phyloP scores from a whole-genome alignment of 2,329 filamentous ascomycete species.

The Berkeleyomyces basicola region DNA sequence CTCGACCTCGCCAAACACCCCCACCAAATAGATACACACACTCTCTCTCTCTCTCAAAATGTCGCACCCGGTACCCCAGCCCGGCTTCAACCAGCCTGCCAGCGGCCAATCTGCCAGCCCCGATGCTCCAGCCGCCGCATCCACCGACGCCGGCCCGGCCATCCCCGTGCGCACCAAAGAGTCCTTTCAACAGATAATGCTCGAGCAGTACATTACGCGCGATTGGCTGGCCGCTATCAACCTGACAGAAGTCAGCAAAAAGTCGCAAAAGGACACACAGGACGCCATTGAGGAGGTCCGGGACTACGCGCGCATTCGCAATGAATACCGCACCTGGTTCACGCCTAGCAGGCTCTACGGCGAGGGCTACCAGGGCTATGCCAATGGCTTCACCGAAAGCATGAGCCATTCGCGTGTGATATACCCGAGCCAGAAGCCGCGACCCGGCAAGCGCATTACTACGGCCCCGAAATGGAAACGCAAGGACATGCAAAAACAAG shows the following conservation, averaged over 20 bases:
- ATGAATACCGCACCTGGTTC: conserved; percentile 38
- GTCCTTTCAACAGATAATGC: conserved; percentile 34
- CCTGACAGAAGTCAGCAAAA: conserved; percentile 33
- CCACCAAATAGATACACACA: neutral
- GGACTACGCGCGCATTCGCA: conserved; percentile 48
- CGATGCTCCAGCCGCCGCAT: conserved; percentile 19
- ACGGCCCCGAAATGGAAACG: conserved; percentile 56
- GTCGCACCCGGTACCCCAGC: conserved; percentile 2
- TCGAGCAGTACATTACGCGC: conserved; percentile 37
- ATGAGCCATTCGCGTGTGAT: conserved; percentile 52
- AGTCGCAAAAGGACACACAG: conserved; percentile 39
- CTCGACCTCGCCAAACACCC: conserved; percentile 14
- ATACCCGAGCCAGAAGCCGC: conserved; percentile 62
- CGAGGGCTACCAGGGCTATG: conserved; percentile 73
- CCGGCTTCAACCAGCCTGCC: neutral
- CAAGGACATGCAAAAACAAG: conserved; percentile 70
- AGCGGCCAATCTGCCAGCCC: neutral
- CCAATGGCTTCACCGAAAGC: conserved; percentile 67
- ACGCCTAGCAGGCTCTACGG: conserved; percentile 43
- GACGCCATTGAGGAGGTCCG: conserved; percentile 50
- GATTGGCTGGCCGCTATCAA: conserved; percentile 38
- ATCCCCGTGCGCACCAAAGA: conserved; percentile 37
- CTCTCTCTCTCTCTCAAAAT: neutral
- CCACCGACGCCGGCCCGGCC: conserved; percentile 17
- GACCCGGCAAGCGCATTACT: conserved; percentile 61